Conservation (phyloP, 2,329 filamentous ascomycete genomes). For the Dichotomopilus funicola region DNA sequence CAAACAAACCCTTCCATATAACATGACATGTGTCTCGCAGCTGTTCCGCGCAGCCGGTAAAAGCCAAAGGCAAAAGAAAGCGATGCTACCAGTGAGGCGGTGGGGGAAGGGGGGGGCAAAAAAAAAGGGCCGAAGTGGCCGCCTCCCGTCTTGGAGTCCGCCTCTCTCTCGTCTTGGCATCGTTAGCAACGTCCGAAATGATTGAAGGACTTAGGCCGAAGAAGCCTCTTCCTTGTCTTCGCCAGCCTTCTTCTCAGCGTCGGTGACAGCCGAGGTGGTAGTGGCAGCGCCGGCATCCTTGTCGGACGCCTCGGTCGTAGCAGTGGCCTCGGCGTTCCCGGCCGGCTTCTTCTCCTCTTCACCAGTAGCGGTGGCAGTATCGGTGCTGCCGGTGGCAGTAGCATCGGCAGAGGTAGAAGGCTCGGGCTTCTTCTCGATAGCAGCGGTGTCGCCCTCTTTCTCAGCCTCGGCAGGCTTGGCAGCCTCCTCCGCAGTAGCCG, state of each 20-base stretch:
- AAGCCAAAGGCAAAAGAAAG: too few relatives aligned
- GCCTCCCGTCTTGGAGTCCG: too few relatives aligned
- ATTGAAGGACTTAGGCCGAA: too few relatives aligned
- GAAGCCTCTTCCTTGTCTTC: constrained; percentile 1
- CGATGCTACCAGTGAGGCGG: too few relatives aligned
- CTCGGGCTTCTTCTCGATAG: not conserved
- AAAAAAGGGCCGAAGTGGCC: too few relatives aligned
- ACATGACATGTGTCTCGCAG: too few relatives aligned
- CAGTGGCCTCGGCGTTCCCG: not conserved
- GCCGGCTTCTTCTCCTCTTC: constrained; percentile 5
- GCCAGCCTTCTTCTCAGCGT: constrained; percentile 2
- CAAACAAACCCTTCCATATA: too few relatives aligned
- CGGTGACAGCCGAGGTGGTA: not conserved
- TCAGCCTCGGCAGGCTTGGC: not conserved
- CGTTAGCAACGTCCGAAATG: too few relatives aligned
- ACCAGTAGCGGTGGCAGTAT: not conserved
- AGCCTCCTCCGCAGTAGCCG: constrained; percentile 4
- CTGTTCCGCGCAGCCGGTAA: too few relatives aligned
- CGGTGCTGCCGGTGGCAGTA: not conserved
- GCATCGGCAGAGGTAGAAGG: constrained; percentile 3
- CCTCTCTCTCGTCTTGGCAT: too few relatives aligned
- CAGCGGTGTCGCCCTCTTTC: not conserved
- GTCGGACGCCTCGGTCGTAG: constrained; percentile 1
- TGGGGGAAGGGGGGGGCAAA: too few relatives aligned
- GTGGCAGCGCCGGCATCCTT: not conserved